Base-by-base conservation (phyloP, 345 rosid genomes). In the Chamaenerion angustifolium region DNA sequence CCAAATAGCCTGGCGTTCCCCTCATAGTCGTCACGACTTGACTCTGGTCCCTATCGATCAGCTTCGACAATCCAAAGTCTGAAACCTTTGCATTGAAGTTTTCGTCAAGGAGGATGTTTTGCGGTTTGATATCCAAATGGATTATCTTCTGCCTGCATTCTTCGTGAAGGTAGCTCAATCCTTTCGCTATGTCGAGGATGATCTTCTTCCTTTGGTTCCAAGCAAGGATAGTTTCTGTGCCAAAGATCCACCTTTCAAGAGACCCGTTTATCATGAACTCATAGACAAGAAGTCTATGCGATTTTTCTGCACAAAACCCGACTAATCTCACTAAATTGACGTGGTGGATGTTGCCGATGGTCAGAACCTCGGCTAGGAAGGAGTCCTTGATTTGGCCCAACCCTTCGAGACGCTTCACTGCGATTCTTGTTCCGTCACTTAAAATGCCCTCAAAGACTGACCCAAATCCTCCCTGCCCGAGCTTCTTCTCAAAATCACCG, bases 391-490 rank as follows among this genome's bases (percentile, higher is more conserved):
- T 49, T 1, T 65, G 55, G 10, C 55, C 19, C 3, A 55, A 58
- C n/a, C 56, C 53, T 35, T 66, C 54, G 3, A 70, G 67, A 10
- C 50, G 25, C 42, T 70, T 70, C 35, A 67, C 66, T 1, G 69
- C 72, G 14, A 71, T n/a, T 43, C 11, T 57, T 2, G 43, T 42
- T 6, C 76, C 56, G 11, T 64, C 15, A 1, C 3, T 10, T 49
- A 67, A 23, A 45, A 45, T 60, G 4, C 69, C 69, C 48, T 49
- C 35, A 9, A 56, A 63, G 0, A 71, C 66, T 4, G 48, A 48
- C 13, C 76, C 72, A n/a, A 67, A 71, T 2, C 69, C 72, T 0
- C 72, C 69, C 40, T 56, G 16, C 0, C 76, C 76, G 25, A 67
- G 69, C 43, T 23, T 63, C 25, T 10, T 16, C 10, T 9, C 1